phyloP scores from a whole-genome alignment of 2,329 filamentous ascomycete genomes.

The Monascus ruber region DNA sequence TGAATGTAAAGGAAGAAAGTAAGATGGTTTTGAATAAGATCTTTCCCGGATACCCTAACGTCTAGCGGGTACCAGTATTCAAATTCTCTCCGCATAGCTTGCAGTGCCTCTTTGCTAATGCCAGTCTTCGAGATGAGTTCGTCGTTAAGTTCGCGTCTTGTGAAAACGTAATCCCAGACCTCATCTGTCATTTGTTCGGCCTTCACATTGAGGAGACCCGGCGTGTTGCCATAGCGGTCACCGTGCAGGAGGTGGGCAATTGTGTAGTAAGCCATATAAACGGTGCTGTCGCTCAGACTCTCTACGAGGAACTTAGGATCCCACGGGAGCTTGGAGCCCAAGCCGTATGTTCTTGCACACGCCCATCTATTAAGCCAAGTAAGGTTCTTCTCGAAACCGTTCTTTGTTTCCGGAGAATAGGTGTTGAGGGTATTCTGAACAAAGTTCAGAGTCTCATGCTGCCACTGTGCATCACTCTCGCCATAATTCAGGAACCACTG shows the following conservation, averaged over 20 bases:
- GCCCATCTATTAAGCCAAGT: slow-evolving; percentile 96
- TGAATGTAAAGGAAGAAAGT: slow-evolving; percentile 96
- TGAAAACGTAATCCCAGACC: slow-evolving; percentile 94
- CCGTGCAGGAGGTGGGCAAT: slow-evolving; percentile 58
- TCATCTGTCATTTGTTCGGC: slow-evolving; percentile 87
- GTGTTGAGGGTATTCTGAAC: slow-evolving; percentile 66
- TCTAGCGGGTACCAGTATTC: slow-evolving; percentile 97
- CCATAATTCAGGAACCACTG: slow-evolving; percentile 99
- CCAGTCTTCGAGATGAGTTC: slow-evolving; percentile 53
- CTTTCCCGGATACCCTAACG: slow-evolving; percentile 79
- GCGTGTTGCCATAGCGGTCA: slow-evolving; percentile 71
- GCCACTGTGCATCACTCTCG: slow-evolving; percentile 69
- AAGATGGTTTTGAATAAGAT: slow-evolving; percentile 84
- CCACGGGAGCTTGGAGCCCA: slow-evolving; percentile 92
- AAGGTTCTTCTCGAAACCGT: slow-evolving; percentile 73
- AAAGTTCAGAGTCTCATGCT: slow-evolving; percentile 59
- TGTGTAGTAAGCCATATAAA: slow-evolving; percentile 62
- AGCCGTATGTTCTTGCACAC: slow-evolving; percentile 78
- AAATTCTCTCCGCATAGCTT: slow-evolving; percentile 79
- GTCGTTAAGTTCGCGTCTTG: slow-evolving; percentile 57
- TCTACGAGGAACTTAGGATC: slow-evolving; percentile 85
- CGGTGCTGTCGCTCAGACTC: slow-evolving; percentile 78
- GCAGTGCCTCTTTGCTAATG: slow-evolving; percentile 62
- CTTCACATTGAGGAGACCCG: slow-evolving; percentile 57
- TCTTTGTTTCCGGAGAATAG: slow-evolving; percentile 64